Evolutionary conservation across 2,329 filamentous ascomycete species (phyloP).

Genomic region (Botrytis squamosa): DNA sequence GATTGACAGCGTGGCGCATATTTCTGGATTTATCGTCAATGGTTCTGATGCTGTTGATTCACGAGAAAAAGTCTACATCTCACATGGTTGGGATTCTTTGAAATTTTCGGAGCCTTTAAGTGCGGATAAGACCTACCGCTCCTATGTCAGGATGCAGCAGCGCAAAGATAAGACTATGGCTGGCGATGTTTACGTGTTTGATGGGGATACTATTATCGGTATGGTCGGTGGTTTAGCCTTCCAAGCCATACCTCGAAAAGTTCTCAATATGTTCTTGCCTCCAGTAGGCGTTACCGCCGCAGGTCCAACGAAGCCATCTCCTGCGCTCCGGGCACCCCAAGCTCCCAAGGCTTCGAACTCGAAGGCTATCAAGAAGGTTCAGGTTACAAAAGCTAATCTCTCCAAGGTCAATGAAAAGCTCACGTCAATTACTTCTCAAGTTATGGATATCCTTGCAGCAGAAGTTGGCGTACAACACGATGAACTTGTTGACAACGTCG

Average conservation of each 20-base stretch:
- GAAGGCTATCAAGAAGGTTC: conserved; percentile 19
- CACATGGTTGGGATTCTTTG: conserved; percentile 56
- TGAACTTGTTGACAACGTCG: conserved; percentile 50
- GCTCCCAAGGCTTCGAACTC: not conserved
- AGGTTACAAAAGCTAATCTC: conserved; percentile 18
- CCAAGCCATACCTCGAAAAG: conserved; percentile 20
- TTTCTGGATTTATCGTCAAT: conserved; percentile 62
- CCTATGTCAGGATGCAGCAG: conserved; percentile 54
- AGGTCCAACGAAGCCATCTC: conserved; percentile 41
- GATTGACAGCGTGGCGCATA: conserved; percentile 58
- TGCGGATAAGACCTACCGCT: conserved; percentile 49
- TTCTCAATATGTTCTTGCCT: conserved; percentile 20
- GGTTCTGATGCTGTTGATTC: conserved; percentile 48
- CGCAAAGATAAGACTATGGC: conserved; percentile 42
- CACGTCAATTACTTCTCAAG: conserved; percentile 38
- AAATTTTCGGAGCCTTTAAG: conserved; percentile 48
- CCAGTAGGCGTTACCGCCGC: conserved; percentile 8
- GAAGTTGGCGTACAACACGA: conserved; percentile 54
- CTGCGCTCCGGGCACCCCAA: conserved; percentile 28
- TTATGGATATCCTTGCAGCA: conserved; percentile 55
- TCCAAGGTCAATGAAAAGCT: conserved; percentile 31
- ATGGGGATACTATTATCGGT: conserved; percentile 39
- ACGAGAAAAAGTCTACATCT: conserved; percentile 55
- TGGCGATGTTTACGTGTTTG: conserved; percentile 43
- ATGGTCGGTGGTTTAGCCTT: conserved; percentile 46